Evolutionary conservation across 176 grass and related monocot genomes (phyloP), one percentile per base, ranked within the genome.

Genomic region (Elaeis guineensis): DNA sequence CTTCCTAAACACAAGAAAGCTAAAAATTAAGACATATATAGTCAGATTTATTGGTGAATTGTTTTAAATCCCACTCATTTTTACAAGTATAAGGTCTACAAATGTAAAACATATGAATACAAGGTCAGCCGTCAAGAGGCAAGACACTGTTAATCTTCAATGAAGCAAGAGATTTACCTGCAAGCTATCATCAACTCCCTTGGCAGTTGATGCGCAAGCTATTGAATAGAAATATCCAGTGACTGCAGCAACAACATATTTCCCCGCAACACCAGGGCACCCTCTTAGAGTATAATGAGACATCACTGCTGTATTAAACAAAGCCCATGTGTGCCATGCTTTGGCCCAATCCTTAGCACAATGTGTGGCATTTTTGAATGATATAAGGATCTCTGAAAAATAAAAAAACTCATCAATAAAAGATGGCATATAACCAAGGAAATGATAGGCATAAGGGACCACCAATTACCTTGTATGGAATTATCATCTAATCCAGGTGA

Each of bases 241-340:
- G 54, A 97, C 92, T 59, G 92, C 92, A 61, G 87, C 84, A 71
- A 85, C 92, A 61, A 97, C 92, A 82, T 97, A 97, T 78, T 85
- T 85, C 52, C 75, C 87, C 23, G 82, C 84, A 51, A 85, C 66
- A 76, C 88, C 92, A 56, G 78, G 54, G 16, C 72, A 69, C 19
- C 92, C 78, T 79, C 82, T 80, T 65, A 78, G 55, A 57, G 87
- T 97, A 74, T 97, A 89, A 53, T 78, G 81, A 63, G 92, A 97
- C 92, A 97, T 85, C 56, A 97, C 92, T 72, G 89, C 92, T 51
- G 92, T 97, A 70, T 97, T 97, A 72, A 97, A 97, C 67, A 97
- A 91, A 54, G 92, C 92, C 92, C 92, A 97, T 30, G 20, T 73
- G 51, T 97, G 92, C 92, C 92, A 97, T 52, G 92, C 92, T 74